Evolutionary conservation across 2,329 filamentous ascomycete genomes (phyloP).

Genomic region (Aspergillus sp.): DNA sequence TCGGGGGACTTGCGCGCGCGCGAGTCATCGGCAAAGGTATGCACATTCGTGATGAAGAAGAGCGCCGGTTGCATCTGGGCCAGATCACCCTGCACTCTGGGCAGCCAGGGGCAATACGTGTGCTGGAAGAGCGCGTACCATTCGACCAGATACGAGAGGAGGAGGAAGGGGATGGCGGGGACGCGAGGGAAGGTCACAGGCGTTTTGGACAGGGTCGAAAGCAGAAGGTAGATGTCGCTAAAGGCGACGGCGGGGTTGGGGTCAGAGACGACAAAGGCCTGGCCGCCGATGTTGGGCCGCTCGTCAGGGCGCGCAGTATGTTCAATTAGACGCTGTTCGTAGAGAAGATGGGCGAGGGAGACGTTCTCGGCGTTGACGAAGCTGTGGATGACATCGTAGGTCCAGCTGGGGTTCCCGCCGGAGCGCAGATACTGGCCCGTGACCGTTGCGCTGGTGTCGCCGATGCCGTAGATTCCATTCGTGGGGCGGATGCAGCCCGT

Average conservation of each 20-base stretch:
- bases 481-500: constrained; percentile 56
- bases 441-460: constrained; percentile 39
- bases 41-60: constrained; percentile 29
- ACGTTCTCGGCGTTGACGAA: constrained; percentile 54
- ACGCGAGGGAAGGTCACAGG: constrained; percentile 28
- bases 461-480: constrained; percentile 54
- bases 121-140: constrained; percentile 29
- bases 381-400: constrained; percentile 48
- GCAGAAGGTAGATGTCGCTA: constrained; percentile 30
- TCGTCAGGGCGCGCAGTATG: constrained; percentile 17
- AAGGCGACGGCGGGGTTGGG: constrained; percentile 44
- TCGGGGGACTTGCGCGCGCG: constrained; percentile 25
- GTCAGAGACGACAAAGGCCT: constrained; percentile 54
- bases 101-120: constrained; percentile 25
- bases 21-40: constrained; percentile 29
- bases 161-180: constrained; percentile 25
- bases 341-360: constrained; percentile 53
- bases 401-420: constrained; percentile 44
- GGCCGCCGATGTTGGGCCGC: constrained; percentile 40
- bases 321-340: constrained; percentile 52
- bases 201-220: constrained; percentile 29
- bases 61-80: constrained; percentile 31
- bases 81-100: constrained; percentile 25
- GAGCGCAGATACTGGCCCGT: constrained; percentile 41
- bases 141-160: constrained; percentile 33